These are phyloP conservation scores for Suillus variegatus DNA, from an alignment of 768 basidiomycete species.

Conservation along the genomic window DNA sequence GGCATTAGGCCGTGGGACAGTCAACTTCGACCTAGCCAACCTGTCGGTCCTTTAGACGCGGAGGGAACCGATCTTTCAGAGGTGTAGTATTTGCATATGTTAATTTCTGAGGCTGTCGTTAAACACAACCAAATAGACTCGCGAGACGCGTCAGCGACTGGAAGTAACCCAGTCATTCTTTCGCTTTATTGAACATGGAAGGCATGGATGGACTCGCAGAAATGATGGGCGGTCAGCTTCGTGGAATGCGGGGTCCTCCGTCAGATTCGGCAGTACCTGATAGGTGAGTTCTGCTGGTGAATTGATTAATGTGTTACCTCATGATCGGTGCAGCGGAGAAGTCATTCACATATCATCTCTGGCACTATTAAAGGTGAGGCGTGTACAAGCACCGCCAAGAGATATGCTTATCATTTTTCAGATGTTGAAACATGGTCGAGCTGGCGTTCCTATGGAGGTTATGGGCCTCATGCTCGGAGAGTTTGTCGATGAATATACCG, in stretches of 20 bases:
- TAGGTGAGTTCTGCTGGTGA: slow-evolving; percentile 52
- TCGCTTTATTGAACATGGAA: slow-evolving; percentile 23
- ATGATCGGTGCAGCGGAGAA: slow-evolving; percentile 61
- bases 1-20: slow-evolving; percentile 42
- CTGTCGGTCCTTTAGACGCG: neutral
- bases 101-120: slow-evolving; percentile 30
- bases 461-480: slow-evolving; percentile 99
- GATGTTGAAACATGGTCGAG: slow-evolving; percentile 99
- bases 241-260: slow-evolving; percentile 42
- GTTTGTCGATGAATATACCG: slow-evolving; percentile 96
- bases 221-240: slow-evolving; percentile 50
- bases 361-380: slow-evolving; percentile 87
- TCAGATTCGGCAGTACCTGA: slow-evolving; percentile 65
- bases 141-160: slow-evolving; percentile 42
- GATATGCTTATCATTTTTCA: slow-evolving; percentile 34
- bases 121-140: slow-evolving; percentile 19
- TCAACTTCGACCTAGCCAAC: neutral
- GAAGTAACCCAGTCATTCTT: neutral
- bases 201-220: slow-evolving; percentile 54
- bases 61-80: neutral
- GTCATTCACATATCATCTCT: slow-evolving; percentile 97
- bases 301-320: slow-evolving; percentile 11
- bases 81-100: slow-evolving; percentile 28
- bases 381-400: neutral
- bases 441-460: slow-evolving; percentile 99